Evolutionary conservation across 2,329 filamentous ascomycete genomes (phyloP).

Genomic region (Beauveria scarabaeidicola): DNA sequence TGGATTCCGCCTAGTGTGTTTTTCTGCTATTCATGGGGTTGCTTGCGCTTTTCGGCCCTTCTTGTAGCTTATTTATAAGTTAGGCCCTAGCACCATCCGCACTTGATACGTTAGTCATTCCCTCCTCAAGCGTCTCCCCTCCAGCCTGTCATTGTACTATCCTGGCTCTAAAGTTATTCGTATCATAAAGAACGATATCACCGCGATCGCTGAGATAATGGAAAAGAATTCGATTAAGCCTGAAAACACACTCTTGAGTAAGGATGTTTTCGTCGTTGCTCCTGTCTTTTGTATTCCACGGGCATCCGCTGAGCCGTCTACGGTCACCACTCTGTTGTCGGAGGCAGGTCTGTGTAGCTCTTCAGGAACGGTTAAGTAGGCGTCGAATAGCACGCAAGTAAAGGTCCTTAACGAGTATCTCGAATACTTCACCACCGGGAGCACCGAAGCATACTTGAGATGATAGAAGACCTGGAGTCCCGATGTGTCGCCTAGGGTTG

Average conservation of each 20-base stretch:
- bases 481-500: constrained; percentile 35
- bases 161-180: not conserved
- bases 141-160: not conserved
- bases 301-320: not conserved
- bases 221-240: not conserved
- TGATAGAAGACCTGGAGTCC: not conserved
- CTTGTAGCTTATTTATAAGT: no score
- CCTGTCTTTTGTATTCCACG: not conserved
- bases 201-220: not conserved
- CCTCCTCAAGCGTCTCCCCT: no score
- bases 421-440: not conserved
- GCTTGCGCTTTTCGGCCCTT: no score
- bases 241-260: not conserved
- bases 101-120: no score
- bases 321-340: not conserved
- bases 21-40: no score
- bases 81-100: no score
- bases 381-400: not conserved
- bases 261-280: not conserved
- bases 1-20: no score
- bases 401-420: not conserved
- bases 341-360: not conserved
- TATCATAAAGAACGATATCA: not conserved
- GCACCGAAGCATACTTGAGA: not conserved
- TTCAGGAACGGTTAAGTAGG: not conserved